These are phyloP conservation scores for Phytophthora fragariaefolia DNA, from an alignment of 352 stramenopile species.

Conservation along the genomic window DNA sequence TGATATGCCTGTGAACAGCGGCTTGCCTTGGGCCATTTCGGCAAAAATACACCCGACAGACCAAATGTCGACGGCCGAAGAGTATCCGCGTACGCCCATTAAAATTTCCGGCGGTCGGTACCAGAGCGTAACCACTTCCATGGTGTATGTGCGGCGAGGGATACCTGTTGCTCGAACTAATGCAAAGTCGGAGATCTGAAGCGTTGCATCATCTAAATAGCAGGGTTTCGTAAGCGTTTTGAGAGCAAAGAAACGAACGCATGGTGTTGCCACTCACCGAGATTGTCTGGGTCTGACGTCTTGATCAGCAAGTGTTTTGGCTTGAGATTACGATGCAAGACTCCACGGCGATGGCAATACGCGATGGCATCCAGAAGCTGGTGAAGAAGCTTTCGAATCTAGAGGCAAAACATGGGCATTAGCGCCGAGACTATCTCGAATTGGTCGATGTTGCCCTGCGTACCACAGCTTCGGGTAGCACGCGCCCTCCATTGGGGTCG, in stretches of 20 bases:
- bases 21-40: constrained; percentile 93
- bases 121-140: constrained; percentile 92
- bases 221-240: too few species aligned
- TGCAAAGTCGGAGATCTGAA: constrained; percentile 91
- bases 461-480: constrained; percentile 79
- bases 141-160: constrained; percentile 90
- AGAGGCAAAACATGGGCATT: constrained; percentile 2
- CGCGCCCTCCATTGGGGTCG: constrained; percentile 77
- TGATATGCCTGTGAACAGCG: constrained; percentile 83
- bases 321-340: constrained; percentile 92
- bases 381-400: constrained; percentile 84
- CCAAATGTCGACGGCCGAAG: constrained; percentile 93
- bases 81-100: constrained; percentile 89
- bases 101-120: constrained; percentile 91
- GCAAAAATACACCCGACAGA: constrained; percentile 98
- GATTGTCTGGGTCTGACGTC: constrained; percentile 61
- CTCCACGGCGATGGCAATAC: constrained; percentile 87
- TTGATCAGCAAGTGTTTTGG: constrained; percentile 91
- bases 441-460: too few species aligned
- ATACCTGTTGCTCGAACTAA: constrained; percentile 89
- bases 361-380: constrained; percentile 89
- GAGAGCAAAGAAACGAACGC: too few species aligned
- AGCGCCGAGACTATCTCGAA: too few species aligned
- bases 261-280: too few species aligned
- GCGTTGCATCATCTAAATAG: constrained; percentile 57